Evolutionary conservation across 2,329 filamentous ascomycete species (phyloP).

Genomic region (Helminthosporium solani): DNA sequence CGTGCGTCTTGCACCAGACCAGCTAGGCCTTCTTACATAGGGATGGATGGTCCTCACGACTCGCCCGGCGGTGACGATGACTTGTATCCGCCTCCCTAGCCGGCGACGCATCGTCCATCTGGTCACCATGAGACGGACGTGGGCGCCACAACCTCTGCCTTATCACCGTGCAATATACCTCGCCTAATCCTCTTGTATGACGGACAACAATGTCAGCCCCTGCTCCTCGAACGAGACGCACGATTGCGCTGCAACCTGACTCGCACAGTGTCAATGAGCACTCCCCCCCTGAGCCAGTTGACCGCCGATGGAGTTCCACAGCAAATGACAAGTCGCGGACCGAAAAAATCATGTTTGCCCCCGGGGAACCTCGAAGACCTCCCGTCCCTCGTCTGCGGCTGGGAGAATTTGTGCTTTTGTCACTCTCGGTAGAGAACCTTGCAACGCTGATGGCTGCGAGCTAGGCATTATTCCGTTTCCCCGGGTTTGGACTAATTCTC

Average conservation of each 20-base stretch:
- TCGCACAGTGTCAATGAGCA: conserved; percentile 22
- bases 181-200: conserved; percentile 14
- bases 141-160: neutral
- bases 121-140: neutral
- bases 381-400: conserved; percentile 27
- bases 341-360: conserved; percentile 29
- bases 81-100: too few species aligned
- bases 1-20: conserved; percentile 24
- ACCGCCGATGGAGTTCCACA: conserved; percentile 11
- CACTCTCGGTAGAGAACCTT: conserved; percentile 15
- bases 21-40: too few species aligned
- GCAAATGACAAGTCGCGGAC: conserved; percentile 17
- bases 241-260: conserved; percentile 28
- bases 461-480: conserved; percentile 28
- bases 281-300: conserved; percentile 25
- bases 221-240: conserved; percentile 25
- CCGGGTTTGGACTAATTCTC: conserved; percentile 25
- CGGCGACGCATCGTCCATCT: conserved; percentile 1
- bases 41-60: conserved; percentile 58
- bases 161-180: conserved; percentile 19
- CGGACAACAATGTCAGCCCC: conserved; percentile 9
- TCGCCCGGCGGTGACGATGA: conserved; percentile 60
- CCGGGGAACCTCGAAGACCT: conserved; percentile 31
- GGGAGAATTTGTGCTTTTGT: neutral
- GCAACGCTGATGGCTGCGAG: conserved; percentile 9